A percentile compares a stretch with the other conserved stretches of the same genome.
phyloP scores from a whole-genome alignment of 805 yeast species.

The Candida verbasci region DNA sequence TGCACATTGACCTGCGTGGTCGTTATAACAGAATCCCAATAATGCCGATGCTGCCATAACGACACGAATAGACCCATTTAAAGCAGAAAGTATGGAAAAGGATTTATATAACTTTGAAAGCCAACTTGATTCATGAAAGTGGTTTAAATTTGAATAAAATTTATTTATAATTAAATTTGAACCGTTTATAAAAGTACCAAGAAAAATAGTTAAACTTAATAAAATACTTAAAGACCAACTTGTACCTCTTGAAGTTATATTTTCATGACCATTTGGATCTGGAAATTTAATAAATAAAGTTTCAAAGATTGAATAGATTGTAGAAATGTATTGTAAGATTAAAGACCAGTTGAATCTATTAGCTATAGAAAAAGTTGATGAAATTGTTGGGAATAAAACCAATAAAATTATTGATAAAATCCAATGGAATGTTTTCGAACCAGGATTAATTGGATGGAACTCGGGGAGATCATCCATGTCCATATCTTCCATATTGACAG shows the following conservation, averaged over 20 bases:
- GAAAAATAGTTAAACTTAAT: conserved; percentile 43
- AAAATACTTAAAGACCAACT: conserved; percentile 56
- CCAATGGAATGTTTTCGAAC: conserved; percentile 64
- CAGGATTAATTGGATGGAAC: conserved; percentile 45
- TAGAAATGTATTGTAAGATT: conserved; percentile 42
- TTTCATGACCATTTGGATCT: conserved; percentile 62
- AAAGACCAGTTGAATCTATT: conserved; percentile 42
- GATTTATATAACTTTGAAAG: conserved; percentile 34
- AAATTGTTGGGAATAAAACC: conserved; percentile 53
- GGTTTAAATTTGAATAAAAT: conserved; percentile 27
- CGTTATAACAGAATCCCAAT: conserved; percentile 81
- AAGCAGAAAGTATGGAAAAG: conserved; percentile 41
- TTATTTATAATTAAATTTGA: conserved; percentile 37
- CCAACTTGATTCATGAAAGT: conserved; percentile 33
- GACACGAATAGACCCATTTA: conserved; percentile 74
- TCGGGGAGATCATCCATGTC: conserved; percentile 24
- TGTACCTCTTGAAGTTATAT: conserved; percentile 62
- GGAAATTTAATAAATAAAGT: conserved; percentile 56
- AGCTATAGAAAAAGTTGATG: conserved; percentile 54
- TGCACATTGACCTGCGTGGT: conserved; percentile 87
- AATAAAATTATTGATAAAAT: conserved; percentile 43
- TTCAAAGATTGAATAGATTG: conserved; percentile 53
- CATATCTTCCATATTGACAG: conserved; percentile 10
- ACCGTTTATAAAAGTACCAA: conserved; percentile 55
- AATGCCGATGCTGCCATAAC: conserved; percentile 80